Conservation (phyloP, 805 yeast species). For the Candida glaebosa region DNA sequence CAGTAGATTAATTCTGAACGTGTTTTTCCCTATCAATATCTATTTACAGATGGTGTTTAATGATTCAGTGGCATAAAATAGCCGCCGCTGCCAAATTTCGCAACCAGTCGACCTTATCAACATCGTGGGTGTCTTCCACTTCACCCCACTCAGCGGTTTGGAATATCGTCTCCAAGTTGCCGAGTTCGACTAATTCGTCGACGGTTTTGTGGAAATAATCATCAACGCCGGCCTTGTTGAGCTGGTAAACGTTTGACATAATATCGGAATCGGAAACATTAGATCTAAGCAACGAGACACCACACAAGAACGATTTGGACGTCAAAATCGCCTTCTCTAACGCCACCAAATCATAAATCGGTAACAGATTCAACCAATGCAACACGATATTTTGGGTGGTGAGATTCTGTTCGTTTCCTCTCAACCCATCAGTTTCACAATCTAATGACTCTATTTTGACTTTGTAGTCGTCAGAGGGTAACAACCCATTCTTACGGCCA, state of each 20-base stretch:
- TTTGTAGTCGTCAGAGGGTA: slow-evolving; percentile 17
- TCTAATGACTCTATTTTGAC: slow-evolving; percentile 61
- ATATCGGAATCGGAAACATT: slow-evolving; percentile 21
- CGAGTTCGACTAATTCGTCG: slow-evolving; percentile 72
- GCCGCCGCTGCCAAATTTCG: slow-evolving; percentile 82
- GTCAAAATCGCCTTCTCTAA: slow-evolving; percentile 86
- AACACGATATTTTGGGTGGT: slow-evolving; percentile 59
- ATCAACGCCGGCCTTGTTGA: slow-evolving; percentile 27
- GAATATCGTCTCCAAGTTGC: slow-evolving; percentile 74
- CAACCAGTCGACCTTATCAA: slow-evolving; percentile 85
- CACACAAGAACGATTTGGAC: slow-evolving; percentile 84
- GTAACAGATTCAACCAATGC: slow-evolving; percentile 60
- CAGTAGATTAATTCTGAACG: too few relatives aligned
- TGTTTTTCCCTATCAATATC: too few relatives aligned
- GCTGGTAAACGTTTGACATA: slow-evolving; percentile 26
- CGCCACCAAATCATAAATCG: slow-evolving; percentile 78
- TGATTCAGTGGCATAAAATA: slow-evolving; percentile 25
- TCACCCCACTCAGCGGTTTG: slow-evolving; percentile 97
- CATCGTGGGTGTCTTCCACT: slow-evolving; percentile 98
- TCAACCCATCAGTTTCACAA: slow-evolving; percentile 74
- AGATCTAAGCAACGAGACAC: slow-evolving; percentile 61
- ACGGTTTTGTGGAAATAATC: slow-evolving; percentile 42
- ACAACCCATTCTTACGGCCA: slow-evolving; percentile 24
- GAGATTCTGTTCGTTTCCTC: slow-evolving; percentile 71
- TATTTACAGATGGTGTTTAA: too few relatives aligned